Conservation (phyloP, 169 alveolate genomes). For the Plasmodium coatneyi region DNA sequence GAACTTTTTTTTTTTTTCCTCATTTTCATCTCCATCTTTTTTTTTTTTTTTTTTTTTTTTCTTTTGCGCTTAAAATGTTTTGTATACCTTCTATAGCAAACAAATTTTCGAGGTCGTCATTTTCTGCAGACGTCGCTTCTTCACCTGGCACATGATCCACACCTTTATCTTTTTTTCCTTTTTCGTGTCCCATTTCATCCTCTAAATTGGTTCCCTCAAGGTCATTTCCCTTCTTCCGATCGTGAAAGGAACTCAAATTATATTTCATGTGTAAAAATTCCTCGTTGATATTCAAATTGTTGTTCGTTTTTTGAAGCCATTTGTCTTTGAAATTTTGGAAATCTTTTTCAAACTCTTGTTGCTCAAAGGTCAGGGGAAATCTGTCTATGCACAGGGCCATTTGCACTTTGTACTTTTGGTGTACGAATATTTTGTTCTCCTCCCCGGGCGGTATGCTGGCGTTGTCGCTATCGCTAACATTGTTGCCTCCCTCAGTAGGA, state of each 20-base stretch:
- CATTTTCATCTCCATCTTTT: neutral
- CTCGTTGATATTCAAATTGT: constrained; percentile 58
- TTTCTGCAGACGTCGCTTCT: neutral
- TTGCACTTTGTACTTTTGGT: constrained; percentile 71
- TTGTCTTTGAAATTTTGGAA: constrained; percentile 56
- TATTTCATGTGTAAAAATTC: constrained; percentile 75
- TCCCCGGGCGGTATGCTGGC: constrained; percentile 28
- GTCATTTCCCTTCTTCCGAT: constrained; percentile 20
- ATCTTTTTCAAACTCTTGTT: constrained; percentile 65
- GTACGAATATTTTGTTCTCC: constrained; percentile 34
- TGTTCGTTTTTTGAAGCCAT: constrained; percentile 66
- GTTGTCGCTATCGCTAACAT: neutral
- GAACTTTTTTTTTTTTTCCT: constrained; percentile 9
- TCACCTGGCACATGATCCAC: neutral
- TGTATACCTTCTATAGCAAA: constrained; percentile 62
- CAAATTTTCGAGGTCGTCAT: constrained; percentile 46
- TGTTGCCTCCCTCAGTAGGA: neutral
- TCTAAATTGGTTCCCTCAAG: neutral
- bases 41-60: constrained; percentile 18
- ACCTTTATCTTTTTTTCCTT: neutral
- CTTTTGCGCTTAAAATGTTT: constrained; percentile 24
- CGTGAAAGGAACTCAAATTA: constrained; percentile 60
- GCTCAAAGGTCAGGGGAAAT: constrained; percentile 56
- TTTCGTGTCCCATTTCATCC: neutral
- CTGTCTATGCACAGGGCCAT: constrained; percentile 65